Evolutionary conservation across 106 monocot genomes (phyloP), one percentile per base, ranked within the genome.

Genomic region (Allium cepa): DNA sequence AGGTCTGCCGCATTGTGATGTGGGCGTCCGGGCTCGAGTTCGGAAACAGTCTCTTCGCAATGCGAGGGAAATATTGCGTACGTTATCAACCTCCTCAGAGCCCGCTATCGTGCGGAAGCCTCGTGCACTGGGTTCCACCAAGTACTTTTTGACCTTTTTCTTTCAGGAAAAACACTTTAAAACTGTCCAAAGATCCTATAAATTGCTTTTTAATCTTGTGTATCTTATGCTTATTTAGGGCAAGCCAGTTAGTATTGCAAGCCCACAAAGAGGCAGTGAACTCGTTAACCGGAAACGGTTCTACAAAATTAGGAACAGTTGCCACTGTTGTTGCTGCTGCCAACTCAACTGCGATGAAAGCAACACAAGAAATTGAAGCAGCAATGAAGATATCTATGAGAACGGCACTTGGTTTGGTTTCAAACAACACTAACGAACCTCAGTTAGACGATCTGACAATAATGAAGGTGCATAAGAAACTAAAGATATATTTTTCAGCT

Each of bases 251-350:
- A 80, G 97, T 99, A 27, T 78, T 99, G 17, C 78, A 77, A 57
- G 92, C 97, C 56, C 97, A 99, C 72, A 99, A 89, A 73, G 97
- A 99, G 47, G 97, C 97, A 63, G 97, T 99, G 57, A 92, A 92
- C 81, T 89, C 84, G n/a, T 81, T 99, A 70, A 74, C 79, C 74
- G 92, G 92, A 14, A 87, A 64, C 71, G 88, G 96, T 71, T 80
- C 92, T 73, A 56, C 88, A 50, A 89, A 84, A 59, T 53, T 99
- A 27, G 97, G 97, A 73, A 92, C 89, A 47, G 92, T 99, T 72
- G 88, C 97, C 46, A 87, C 88, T 26, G 97, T 84, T 13, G 86
- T 99, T 74, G 88, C 92, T 52, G 92, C 89, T 77, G 97, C 97
- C 65, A 99, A 99, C 70, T 79, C 97, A 18, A 79, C 82, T 57